phyloP scores from a whole-genome alignment of 2,329 filamentous ascomycete species.

The Colletotrichum scovillei region DNA sequence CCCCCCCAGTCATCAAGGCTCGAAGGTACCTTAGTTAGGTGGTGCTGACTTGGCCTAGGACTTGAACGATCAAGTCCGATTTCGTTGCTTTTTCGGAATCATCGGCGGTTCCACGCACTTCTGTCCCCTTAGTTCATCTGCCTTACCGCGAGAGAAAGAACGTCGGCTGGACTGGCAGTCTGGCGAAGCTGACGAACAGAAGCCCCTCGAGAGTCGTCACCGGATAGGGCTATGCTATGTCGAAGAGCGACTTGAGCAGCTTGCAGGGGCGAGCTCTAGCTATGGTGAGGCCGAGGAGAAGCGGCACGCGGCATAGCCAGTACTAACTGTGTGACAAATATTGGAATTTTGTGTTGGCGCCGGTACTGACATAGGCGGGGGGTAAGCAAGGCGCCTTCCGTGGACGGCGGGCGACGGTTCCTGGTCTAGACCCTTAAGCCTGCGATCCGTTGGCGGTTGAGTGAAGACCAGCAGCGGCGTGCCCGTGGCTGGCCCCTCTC shows the following conservation, averaged over 20 bases:
- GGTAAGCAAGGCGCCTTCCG: conserved; percentile 15
- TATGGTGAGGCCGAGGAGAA: neutral
- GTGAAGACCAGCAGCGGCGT: conserved; percentile 5
- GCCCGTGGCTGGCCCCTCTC: neutral
- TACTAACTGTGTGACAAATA: conserved; percentile 1
- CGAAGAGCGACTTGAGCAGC: neutral
- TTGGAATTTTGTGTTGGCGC: conserved; percentile 9
- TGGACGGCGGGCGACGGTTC: neutral
- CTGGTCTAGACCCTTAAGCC: conserved; percentile 4
- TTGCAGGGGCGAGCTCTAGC: neutral
- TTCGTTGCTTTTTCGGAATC: conserved; percentile 32
- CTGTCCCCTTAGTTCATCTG: neutral
- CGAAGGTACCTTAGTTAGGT: neutral
- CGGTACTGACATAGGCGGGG: conserved; percentile 10
- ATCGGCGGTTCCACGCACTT: conserved; percentile 12
- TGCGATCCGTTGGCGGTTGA: neutral
- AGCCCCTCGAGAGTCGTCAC: neutral
- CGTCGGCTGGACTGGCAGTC: neutral
- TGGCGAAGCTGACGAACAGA: neutral
- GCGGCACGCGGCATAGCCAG: neutral
- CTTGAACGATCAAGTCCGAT: conserved; percentile 2
- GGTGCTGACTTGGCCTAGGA: neutral
- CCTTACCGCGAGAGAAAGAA: neutral
- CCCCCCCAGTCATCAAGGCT: too few relatives aligned
- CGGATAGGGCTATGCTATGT: conserved; percentile 10